phyloP scores from a whole-genome alignment of 176 grass and related monocot genomes.

The Cenchrus fungigraminus region DNA sequence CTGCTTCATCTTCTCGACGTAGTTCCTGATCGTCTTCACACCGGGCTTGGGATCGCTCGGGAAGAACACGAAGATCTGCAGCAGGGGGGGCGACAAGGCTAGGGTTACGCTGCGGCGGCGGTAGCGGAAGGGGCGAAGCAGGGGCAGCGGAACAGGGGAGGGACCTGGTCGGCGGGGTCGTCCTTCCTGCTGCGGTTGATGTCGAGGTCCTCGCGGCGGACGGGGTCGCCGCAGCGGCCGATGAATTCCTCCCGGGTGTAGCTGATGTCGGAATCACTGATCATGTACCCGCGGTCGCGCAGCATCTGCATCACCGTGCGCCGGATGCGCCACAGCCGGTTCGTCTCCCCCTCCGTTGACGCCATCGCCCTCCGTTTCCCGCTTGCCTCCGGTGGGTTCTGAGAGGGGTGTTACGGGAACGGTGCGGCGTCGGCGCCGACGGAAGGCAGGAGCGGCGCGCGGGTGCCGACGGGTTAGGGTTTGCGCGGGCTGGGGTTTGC shows the following conservation, averaged over 20 bases:
- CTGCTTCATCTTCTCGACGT: constrained; percentile 82
- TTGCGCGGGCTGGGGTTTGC: constrained; percentile 20
- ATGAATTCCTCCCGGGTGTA: constrained; percentile 45
- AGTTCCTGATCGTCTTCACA: constrained; percentile 76
- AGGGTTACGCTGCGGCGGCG: not conserved
- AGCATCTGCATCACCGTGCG: constrained; percentile 84
- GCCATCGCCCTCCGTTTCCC: constrained; percentile 27
- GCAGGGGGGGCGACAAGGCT: not conserved
- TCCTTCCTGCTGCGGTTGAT: constrained; percentile 38
- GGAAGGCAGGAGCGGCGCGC: not conserved
- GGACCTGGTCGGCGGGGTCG: constrained; percentile 46
- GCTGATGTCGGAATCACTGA: constrained; percentile 28
- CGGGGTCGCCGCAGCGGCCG: constrained; percentile 41
- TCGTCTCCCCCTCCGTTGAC: constrained; percentile 59
- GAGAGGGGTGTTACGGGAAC: too few species aligned
- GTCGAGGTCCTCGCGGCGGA: constrained; percentile 59
- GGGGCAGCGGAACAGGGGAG: not conserved
- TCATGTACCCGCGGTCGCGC: constrained; percentile 62
- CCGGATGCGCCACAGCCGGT: constrained; percentile 66
- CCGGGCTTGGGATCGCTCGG: constrained; percentile 75
- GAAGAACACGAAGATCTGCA: constrained; percentile 78
- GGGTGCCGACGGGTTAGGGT: constrained; percentile 30
- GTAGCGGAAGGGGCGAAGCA: not conserved
- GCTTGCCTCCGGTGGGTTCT: not conserved
- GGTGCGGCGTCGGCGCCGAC: not conserved